Conservation (phyloP, 2,329 filamentous ascomycete species). For the Cadophora sp. region DNA sequence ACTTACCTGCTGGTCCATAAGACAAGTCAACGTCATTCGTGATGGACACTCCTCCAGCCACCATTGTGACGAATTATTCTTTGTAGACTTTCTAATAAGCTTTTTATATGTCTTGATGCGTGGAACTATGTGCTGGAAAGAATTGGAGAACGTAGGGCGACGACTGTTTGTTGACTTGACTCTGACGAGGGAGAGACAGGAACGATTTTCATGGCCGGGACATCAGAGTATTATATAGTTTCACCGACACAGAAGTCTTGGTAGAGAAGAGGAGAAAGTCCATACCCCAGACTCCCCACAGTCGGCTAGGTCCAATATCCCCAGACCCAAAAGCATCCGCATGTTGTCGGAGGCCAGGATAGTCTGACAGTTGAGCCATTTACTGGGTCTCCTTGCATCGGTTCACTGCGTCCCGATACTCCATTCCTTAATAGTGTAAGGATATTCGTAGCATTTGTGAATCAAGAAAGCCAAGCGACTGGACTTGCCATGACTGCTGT, state of each 20-base stretch:
- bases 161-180: background rate
- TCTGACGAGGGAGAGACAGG: background rate
- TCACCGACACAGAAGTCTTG: background rate
- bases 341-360: too few relatives aligned
- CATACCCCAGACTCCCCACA: background rate
- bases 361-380: too few relatives aligned
- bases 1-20: background rate
- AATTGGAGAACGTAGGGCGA: too few relatives aligned
- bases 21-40: background rate
- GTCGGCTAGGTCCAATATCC: background rate
- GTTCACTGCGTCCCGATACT: too few relatives aligned
- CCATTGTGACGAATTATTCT: background rate
- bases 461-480: too few relatives aligned
- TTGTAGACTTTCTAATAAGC: background rate
- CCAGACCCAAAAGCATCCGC: too few relatives aligned
- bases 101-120: background rate
- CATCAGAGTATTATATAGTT: constrained; percentile 21
- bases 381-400: too few relatives aligned
- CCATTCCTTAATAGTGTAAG: too few relatives aligned
- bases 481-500: too few relatives aligned
- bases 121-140: background rate
- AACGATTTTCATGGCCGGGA: constrained; percentile 13
- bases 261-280: background rate
- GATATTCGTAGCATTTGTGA: too few relatives aligned
- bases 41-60: background rate